Base-by-base conservation (phyloP, 1,139 yeast species). In the Suhomyces chickasaworum region DNA sequence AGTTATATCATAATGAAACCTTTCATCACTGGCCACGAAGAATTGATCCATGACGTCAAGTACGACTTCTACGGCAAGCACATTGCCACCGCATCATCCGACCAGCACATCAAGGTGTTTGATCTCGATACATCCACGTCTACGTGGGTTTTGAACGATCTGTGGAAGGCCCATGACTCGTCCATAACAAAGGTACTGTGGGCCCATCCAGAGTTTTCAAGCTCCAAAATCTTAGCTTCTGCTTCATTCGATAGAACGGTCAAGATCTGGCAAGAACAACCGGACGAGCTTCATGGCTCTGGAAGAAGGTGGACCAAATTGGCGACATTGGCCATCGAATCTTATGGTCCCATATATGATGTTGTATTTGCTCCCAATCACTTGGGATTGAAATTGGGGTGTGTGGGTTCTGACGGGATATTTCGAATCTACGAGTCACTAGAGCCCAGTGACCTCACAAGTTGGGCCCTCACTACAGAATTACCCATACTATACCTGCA, bases 101-200 rank as follows among this genome's bases (percentile, higher is more conserved):
- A 91, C 64, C 97, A 90, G 58, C 95, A 88, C 59, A 81, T 91
- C 53, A 89, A 89, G 59, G 91, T 91, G 32, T 91, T 89, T 64
- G 93, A 86, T 60, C 68, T 85, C 41, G 88, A 83, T 55, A 65
- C 80, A 12, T 53, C 70, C 22, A 66, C 80, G 6, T 69, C 73
- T 25, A 78, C 82, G 25, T 91, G 97, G 97, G 80, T 80, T 13
- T 67, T 86, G 46, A 83, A 84, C 55, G 97, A 90, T 65, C 84
- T 87, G 53, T 91, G 97, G 95, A 87, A 87, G 56, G 98, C 98
- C 1, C 99, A 93, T 62, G 97, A 93, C 57, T 85, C 96, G 7
- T 83, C 91, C 53, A 80, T 93, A 25, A 86, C 89, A 38, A 82
- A 86, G 55, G 74, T 93, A 5, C 82, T 84, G 44, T 93, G 97